Evolutionary conservation across 163 green algal genomes (phyloP).

Genomic region (Chlamydomonas reinhardtii): DNA sequence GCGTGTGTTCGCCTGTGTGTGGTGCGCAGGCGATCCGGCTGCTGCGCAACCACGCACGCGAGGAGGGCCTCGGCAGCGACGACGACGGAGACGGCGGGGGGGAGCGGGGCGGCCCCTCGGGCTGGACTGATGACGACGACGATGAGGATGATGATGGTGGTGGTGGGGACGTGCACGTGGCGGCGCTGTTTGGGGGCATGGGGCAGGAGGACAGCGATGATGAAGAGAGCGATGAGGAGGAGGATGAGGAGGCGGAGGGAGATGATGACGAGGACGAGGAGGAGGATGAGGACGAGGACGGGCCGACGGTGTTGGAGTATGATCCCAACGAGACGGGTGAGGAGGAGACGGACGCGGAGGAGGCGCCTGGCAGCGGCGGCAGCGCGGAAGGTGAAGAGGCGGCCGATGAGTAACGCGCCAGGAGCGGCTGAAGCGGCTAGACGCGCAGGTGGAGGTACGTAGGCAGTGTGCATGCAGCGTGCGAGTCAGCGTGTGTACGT

Average conservation of each 20-base stretch:
- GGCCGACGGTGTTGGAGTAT: background rate
- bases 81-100: background rate
- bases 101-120: background rate
- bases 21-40: slow-evolving; percentile 3
- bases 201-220: too few species aligned
- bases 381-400: background rate
- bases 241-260: slow-evolving; percentile 1
- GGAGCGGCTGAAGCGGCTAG: background rate
- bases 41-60: background rate
- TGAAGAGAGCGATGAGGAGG: background rate
- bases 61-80: background rate
- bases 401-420: background rate
- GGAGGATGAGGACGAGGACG: background rate
- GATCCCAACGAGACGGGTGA: background rate
- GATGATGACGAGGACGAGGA: slow-evolving; percentile 2
- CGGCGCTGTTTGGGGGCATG: too few species aligned
- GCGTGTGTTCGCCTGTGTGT: too few species aligned
- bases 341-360: background rate
- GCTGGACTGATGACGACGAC: background rate
- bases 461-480: too few species aligned
- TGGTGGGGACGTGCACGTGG: too few species aligned
- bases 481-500: too few species aligned
- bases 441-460: too few species aligned
- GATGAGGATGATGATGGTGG: background rate
- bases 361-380: background rate